Evolutionary conservation across 305 asterid genomes (phyloP).

Genomic region (Plantago lanceolata): DNA sequence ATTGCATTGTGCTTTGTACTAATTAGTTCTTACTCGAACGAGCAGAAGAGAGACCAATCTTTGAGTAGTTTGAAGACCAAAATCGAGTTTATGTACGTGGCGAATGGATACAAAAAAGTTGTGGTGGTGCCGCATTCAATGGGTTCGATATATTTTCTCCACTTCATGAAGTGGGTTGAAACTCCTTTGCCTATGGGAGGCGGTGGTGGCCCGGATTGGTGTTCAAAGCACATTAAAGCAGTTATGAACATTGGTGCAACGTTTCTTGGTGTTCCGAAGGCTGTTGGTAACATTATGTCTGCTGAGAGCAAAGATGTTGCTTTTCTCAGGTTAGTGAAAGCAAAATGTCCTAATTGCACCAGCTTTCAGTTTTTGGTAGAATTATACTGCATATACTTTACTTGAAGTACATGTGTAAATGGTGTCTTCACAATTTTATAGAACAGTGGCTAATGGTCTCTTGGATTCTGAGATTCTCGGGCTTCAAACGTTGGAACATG

Average conservation of each 20-base stretch:
- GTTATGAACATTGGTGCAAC: conserved; percentile 77
- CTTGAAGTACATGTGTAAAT: background rate
- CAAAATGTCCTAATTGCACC: background rate
- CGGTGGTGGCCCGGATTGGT: conserved; percentile 81
- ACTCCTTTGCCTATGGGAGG: conserved; percentile 79
- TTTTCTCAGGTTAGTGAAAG: conserved; percentile 51
- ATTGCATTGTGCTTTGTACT: conserved; percentile 12
- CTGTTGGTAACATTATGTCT: conserved; percentile 62
- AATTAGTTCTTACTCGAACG: conserved; percentile 18
- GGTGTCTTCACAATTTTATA: conserved; percentile 24
- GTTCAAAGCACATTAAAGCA: conserved; percentile 72
- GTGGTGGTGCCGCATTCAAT: conserved; percentile 97
- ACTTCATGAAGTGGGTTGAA: conserved; percentile 93
- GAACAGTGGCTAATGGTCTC: conserved; percentile 79
- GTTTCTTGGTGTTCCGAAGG: conserved; percentile 85
- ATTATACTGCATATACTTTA: background rate
- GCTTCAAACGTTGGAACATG: conserved; percentile 68
- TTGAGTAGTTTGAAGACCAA: conserved; percentile 85
- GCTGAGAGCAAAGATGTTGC: conserved; percentile 88
- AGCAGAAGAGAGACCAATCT: conserved; percentile 72
- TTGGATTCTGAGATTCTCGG: conserved; percentile 61
- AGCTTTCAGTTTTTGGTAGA: background rate
- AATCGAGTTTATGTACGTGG: conserved; percentile 75
- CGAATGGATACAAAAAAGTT: conserved; percentile 71
- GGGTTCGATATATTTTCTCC: conserved; percentile 86